These are phyloP conservation scores for Saprolegnia parasitica DNA, from an alignment of 352 stramenopile genomes.

Conservation along the genomic window DNA sequence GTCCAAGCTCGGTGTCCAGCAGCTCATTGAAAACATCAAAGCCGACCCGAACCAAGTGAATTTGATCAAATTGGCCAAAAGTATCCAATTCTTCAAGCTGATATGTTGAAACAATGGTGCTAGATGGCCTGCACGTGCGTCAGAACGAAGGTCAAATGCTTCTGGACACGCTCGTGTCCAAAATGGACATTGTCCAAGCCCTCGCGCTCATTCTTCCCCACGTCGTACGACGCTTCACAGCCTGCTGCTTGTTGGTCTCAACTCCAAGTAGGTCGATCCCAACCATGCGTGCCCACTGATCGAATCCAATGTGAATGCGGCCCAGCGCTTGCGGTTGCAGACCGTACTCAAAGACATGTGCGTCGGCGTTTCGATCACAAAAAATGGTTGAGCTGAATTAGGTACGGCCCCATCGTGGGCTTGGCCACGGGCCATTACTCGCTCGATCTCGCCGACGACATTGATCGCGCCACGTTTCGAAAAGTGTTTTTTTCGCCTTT, in stretches of 20 bases:
- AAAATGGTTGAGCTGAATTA: background rate
- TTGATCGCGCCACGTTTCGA: constrained; percentile 65
- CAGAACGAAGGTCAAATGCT: constrained; percentile 57
- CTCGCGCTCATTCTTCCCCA: constrained; percentile 60
- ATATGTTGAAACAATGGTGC: background rate
- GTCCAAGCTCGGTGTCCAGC: constrained; percentile 55
- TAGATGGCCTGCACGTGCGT: constrained; percentile 9
- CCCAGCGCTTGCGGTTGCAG: constrained; percentile 56
- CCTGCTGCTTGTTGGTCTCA: background rate
- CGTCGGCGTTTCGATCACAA: background rate
- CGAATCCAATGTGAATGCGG: constrained; percentile 48
- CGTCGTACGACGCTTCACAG: constrained; percentile 32
- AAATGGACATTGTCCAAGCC: constrained; percentile 57
- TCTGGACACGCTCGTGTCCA: constrained; percentile 49
- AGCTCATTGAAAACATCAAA: constrained; percentile 69
- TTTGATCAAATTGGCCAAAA: constrained; percentile 69
- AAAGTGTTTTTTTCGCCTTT: constrained; percentile 32
- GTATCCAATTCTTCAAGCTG: constrained; percentile 52
- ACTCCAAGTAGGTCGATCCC: constrained; percentile 35
- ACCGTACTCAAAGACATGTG: constrained; percentile 35
- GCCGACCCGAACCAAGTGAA: constrained; percentile 69
- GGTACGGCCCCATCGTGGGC: constrained; percentile 45
- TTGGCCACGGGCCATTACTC: constrained; percentile 61
- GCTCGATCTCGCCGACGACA: constrained; percentile 55
- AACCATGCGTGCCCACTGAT: constrained; percentile 59